phyloP scores from a whole-genome alignment of 345 rosid species.

The Eucalyptus coolabah region DNA sequence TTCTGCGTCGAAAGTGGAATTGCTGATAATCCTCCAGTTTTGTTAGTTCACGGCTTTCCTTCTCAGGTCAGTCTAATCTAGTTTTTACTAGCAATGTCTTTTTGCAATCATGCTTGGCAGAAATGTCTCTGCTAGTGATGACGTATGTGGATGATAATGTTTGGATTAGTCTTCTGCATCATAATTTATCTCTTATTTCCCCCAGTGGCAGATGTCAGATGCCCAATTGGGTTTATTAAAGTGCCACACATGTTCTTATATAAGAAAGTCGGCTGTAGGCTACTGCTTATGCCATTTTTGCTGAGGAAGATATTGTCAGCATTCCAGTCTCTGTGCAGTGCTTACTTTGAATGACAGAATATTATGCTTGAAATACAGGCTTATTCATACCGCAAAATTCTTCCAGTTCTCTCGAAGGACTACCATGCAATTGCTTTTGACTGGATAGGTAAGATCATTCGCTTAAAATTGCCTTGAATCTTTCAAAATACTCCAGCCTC shows the following conservation, averaged over 20 bases:
- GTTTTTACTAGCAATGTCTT: background rate
- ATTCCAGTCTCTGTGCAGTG: background rate
- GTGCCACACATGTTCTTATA: background rate
- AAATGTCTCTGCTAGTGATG: background rate
- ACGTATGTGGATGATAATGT: background rate
- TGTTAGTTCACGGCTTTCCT: constrained; percentile 85
- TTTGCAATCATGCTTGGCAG: background rate
- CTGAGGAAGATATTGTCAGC: background rate
- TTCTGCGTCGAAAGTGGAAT: constrained; percentile 74
- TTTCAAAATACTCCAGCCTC: background rate
- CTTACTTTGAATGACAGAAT: background rate
- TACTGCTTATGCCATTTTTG: background rate
- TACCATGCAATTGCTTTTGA: constrained; percentile 79
- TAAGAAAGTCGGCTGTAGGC: background rate
- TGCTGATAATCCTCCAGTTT: constrained; percentile 40
- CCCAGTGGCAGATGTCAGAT: background rate
- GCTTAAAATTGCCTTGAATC: background rate
- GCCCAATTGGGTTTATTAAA: background rate
- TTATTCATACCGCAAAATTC: constrained; percentile 78
- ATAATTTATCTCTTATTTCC: background rate
- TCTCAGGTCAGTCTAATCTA: constrained; percentile 49
- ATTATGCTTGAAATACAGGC: constrained; percentile 29
- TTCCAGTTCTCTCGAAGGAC: constrained; percentile 60
- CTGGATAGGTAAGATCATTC: constrained; percentile 53
- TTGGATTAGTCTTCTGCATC: background rate